Percentiles rank a stretch among this genome's conserved stretches.
These are phyloP conservation scores for Rubus parviflorus DNA, from an alignment of 306 rosid species.

Conservation along the genomic window DNA sequence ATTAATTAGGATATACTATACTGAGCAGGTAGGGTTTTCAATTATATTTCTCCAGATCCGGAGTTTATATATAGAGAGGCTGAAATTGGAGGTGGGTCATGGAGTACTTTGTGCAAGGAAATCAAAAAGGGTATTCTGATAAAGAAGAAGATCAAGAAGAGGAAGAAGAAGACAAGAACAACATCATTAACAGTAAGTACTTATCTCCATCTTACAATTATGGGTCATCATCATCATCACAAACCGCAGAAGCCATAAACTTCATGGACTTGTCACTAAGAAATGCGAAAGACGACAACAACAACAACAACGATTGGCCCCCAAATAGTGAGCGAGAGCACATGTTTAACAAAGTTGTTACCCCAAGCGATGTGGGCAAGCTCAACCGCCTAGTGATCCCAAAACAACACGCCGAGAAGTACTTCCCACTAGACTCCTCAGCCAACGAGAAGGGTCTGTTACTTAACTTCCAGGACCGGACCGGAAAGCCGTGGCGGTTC, in stretches of 20 bases:
- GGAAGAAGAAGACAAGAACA: constrained; percentile 10
- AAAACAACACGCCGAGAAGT: constrained; percentile 79
- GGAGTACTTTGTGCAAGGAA: constrained; percentile 52
- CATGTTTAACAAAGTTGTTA: constrained; percentile 86
- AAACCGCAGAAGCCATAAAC: constrained; percentile 17
- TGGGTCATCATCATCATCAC: background rate
- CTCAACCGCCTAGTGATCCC: constrained; percentile 86
- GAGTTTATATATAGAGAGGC: constrained; percentile 1
- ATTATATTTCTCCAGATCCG: background rate
- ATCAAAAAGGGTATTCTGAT: constrained; percentile 42
- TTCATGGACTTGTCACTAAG: constrained; percentile 18
- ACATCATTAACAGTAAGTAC: background rate
- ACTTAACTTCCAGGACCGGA: constrained; percentile 67
- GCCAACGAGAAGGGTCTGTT: constrained; percentile 61
- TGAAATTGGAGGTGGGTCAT: constrained; percentile 34
- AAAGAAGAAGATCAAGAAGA: constrained; percentile 48
- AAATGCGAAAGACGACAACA: background rate
- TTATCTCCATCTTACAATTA: constrained; percentile 13
- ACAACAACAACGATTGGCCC: constrained; percentile 2
- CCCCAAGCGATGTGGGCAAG: constrained; percentile 92
- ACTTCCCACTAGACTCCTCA: constrained; percentile 68
- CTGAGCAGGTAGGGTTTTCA: constrained; percentile 8
- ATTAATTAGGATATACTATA: background rate
- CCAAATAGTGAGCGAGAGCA: constrained; percentile 56
- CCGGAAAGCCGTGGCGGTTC: constrained; percentile 77